Evolutionary conservation across 2,329 filamentous ascomycete species (phyloP), one percentile per base, ranked within the genome.

Genomic region (Didymella exigua): DNA sequence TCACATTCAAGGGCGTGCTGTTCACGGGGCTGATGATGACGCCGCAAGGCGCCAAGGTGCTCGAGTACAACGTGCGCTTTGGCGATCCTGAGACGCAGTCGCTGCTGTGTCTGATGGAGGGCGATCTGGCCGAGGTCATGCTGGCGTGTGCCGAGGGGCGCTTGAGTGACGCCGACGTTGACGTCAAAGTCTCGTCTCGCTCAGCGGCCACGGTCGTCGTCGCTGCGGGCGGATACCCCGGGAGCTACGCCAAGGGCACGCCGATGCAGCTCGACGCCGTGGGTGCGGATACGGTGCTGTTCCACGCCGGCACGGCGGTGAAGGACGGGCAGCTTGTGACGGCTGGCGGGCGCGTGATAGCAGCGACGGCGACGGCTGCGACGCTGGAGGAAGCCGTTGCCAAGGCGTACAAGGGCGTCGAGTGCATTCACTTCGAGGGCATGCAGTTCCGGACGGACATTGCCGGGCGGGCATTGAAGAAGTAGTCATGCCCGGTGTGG

Each of bases 1-100:
- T 62, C 49, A 60, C 66, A 21, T 76, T 77, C 75, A 81, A 84
- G 41, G 90, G 91, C 54, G 86, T 91, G 42, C 82, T 96, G 16
- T 95, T 95, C 76, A 95, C 90, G 1, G 95, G 93, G n/a, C 79
- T 96, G 34, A 97, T 97, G 91, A 89, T 97, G 78, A 95, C 91
- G 21, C 85, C 86, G 65, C 76, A 82, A 41, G 93, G 93, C 0
- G 87, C 92, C 37, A 92, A 90, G 75, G 88, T 91, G 8, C 82
- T 96, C 48, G 92, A 96, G 76, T 97, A 96, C 80, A 96, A 96
- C 67, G 91, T 96, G 44, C 87, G 93, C 53, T 96, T 96, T 69
- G 93, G 93, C 42, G 92, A 96, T 71, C 93, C 93, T 2, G 93
- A 96, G 77, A 95, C 91, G 0, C 91, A 96, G 78, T 95, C 89